Evolutionary conservation across 306 rosid genomes (phyloP), one percentile per base, ranked within the genome.

Genomic region (Myrica gale): DNA sequence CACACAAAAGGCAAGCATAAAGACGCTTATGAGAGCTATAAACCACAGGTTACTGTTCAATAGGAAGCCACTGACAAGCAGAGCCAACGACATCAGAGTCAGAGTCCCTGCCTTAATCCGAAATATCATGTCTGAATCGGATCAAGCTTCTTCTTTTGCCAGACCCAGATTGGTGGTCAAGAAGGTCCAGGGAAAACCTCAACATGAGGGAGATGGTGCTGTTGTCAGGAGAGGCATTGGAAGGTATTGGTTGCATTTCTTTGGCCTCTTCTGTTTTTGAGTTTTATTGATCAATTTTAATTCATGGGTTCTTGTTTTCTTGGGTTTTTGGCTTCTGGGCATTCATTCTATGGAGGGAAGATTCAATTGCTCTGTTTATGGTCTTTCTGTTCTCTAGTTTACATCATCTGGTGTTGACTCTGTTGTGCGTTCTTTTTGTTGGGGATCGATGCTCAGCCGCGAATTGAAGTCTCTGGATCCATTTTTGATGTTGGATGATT

Each of bases 111-210:
- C 55, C 44, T 57, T 48, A 5, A 39, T 77, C 26, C 47, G 77
- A 61, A 68, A 67, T 53, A 62, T 42, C 86, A 87, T 89, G 93
- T 83, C 93, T 61, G 65, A 17, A 12, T 80, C 90, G 19, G 78
- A 77, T 74, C 69, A 81, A 41, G 60, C 81, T 55, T 61, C 83
- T 26, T 61, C 79, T 32, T 83, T 83, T 37, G 60, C 68, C 82
- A 37, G 81, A 5, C 93, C 96, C 37, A 92, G 96, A 74, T 79
- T 87, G 85, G 90, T 85, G 44, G 68, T 72, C 75, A 89, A 89
- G 84, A 89, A 82, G 77, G 74, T 89, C 63, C 70, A 68, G 13
- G 87, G 88, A 78, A 80, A 77, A 68, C 68, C 67, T 60, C 94
- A 85, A 21, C 65, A 52, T 19, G 89, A 87, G 53, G 88, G 87